These are phyloP conservation scores for Paracamarosporium sp. DNA, from an alignment of 2,329 filamentous ascomycete genomes.

Conservation along the genomic window DNA sequence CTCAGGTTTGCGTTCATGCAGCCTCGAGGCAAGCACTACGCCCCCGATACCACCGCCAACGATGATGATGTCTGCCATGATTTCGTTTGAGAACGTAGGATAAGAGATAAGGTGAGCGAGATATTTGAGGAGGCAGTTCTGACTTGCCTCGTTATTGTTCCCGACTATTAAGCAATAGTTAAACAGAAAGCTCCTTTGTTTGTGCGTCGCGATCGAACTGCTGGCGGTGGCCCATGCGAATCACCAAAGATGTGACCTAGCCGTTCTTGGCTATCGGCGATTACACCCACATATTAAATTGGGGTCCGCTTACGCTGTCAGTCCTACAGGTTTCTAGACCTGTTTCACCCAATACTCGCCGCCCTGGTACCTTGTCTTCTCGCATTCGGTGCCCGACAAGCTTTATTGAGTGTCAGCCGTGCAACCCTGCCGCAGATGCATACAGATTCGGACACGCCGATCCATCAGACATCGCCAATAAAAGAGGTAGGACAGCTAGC, in stretches of 20 bases:
- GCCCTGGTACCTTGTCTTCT: too few relatives aligned
- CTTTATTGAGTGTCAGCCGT: too few relatives aligned
- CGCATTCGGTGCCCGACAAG: too few relatives aligned
- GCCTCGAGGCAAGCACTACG: slow-evolving; percentile 36
- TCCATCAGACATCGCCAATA: neutral
- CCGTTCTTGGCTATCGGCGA: neutral
- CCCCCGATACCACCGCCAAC: slow-evolving; percentile 38
- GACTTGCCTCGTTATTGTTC: neutral
- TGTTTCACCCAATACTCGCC: too few relatives aligned
- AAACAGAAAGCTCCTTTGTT: neutral
- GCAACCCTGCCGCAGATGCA: neutral
- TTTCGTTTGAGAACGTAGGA: neutral
- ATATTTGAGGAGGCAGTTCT: neutral
- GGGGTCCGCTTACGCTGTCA: neutral
- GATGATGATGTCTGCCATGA: slow-evolving; percentile 33
- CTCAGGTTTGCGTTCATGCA: slow-evolving; percentile 23
- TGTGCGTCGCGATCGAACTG: neutral
- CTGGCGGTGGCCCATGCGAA: neutral
- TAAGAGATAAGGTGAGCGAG: neutral
- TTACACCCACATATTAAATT: neutral
- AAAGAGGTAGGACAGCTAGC: neutral
- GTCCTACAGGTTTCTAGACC: neutral
- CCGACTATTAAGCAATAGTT: too few relatives aligned
- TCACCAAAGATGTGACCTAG: neutral
- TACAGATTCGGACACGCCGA: neutral